Percentiles rank a stretch among this genome's conserved stretches.
Evolutionary conservation across 768 basidiomycete genomes (phyloP).

Genomic region (Hericium rajendrae): DNA sequence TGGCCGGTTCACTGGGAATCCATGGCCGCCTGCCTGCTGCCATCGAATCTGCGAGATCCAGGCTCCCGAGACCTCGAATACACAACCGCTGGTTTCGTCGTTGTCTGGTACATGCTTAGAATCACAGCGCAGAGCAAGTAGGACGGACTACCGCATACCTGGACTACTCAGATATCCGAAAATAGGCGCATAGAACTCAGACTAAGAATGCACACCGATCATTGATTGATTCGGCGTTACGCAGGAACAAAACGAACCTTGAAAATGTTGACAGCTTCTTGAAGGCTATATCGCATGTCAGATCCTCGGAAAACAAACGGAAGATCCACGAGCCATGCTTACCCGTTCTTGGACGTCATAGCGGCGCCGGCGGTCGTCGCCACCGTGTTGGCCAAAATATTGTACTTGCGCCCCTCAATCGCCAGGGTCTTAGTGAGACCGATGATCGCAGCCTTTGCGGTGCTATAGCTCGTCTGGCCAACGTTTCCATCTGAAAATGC

Average conservation of each 20-base stretch:
- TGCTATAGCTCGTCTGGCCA: slow-evolving; percentile 91
- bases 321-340: neutral
- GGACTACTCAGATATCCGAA: slow-evolving; percentile 85
- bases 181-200: slow-evolving; percentile 86
- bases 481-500: slow-evolving; percentile 75
- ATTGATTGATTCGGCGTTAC: neutral
- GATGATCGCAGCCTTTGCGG: slow-evolving; percentile 88
- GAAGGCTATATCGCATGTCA: slow-evolving; percentile 38
- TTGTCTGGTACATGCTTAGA: slow-evolving; percentile 38
- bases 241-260: slow-evolving; percentile 41
- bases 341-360: slow-evolving; percentile 56
- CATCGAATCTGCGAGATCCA: slow-evolving; percentile 91
- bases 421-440: slow-evolving; percentile 85
- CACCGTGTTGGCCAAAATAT: slow-evolving; percentile 82
- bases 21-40: slow-evolving; percentile 82
- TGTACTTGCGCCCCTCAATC: slow-evolving; percentile 86
- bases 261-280: slow-evolving; percentile 83
- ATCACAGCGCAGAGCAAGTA: neutral
- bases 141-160: slow-evolving; percentile 25
- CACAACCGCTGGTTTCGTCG: slow-evolving; percentile 52
- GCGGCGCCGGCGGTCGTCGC: slow-evolving; percentile 86
- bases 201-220: slow-evolving; percentile 30
- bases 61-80: slow-evolving; percentile 86
- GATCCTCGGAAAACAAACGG: slow-evolving; percentile 26
- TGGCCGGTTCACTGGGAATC: slow-evolving; percentile 72